Base-by-base conservation (phyloP, 1,284 basidiomycete species). In the Cystobasidiaceae sp. region DNA sequence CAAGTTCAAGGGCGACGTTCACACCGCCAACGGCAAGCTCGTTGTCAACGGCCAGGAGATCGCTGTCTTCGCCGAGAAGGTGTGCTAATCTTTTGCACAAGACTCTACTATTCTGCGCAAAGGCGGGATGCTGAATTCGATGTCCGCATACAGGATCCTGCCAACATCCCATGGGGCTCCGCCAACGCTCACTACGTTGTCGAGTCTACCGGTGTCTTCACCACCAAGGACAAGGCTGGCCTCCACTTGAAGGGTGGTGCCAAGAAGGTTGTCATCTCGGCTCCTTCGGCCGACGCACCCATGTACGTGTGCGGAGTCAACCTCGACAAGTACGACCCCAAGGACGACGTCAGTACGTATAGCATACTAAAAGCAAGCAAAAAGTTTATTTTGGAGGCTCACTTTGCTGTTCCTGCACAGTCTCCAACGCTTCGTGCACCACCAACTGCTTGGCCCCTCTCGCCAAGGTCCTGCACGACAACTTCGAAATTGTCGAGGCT, bases 221-320 rank as follows among this genome's bases (percentile, higher is more conserved):
- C 94, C 79, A 97, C 94, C 76, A 85, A 69, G 65, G 82, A 82
- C 68, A 93, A 90, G 83, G 94, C 96, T 68, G 83, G 83, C 62
- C 86, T 86, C 73, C 94, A 99, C 83, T 83, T 99, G 81, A 93
- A 96, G 82, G 94, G 96, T 77, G 96, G 96, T 79, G 94, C 96
- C 78, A 97, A 98, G 87, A 98, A 97, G 84, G 94, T 99, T 78
- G 84, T 99, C 82, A 98, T 99, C 85, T 97, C 94, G 72, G 96
- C 94, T 64, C 94, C 94, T 74, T 98, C 96, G 28, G 86, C 93
- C 62, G 96, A 98, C 79, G 96, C 94, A 27, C 94, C 94, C 74
- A 99, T 99, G 94, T 77, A 77, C 74, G 78, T 79, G 33, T 69
- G 69, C 70, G 72, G 72, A 84, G 94, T 98, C 80, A 98, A 99